phyloP scores from a whole-genome alignment of 371 early-diverging fungal genomes.

The Zopfochytrium polystomum region DNA sequence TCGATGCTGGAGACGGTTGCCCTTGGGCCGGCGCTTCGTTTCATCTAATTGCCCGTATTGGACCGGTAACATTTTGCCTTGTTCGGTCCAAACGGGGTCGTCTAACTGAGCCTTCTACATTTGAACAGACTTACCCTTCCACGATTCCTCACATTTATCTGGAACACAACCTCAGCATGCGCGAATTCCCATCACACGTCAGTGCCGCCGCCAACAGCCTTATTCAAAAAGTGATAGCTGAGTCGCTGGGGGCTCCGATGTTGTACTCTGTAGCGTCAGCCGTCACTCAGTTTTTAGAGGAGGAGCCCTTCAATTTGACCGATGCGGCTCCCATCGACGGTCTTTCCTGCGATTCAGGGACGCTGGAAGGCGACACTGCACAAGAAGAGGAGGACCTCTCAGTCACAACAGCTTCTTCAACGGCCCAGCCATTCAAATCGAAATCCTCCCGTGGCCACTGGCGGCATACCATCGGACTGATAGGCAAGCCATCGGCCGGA shows the following conservation, averaged over 20 bases:
- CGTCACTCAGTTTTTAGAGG: constrained; percentile 17
- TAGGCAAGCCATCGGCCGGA: constrained; percentile 71
- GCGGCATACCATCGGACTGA: constrained; percentile 36
- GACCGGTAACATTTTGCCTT: too few species aligned
- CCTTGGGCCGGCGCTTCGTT: neutral
- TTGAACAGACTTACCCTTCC: constrained; percentile 18
- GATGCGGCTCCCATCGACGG: neutral
- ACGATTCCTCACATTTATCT: constrained; percentile 6
- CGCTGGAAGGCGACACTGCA: neutral
- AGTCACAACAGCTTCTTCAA: neutral
- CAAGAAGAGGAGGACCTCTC: neutral
- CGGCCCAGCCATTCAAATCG: constrained; percentile 8
- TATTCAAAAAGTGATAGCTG: neutral
- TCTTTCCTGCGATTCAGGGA: neutral
- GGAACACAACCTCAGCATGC: constrained; percentile 18
- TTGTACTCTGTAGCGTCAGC: constrained; percentile 20
- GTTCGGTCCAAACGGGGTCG: too few species aligned
- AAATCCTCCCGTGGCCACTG: constrained; percentile 26
- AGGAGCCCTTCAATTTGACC: constrained; percentile 1
- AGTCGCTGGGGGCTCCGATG: constrained; percentile 11
- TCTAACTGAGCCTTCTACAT: too few species aligned
- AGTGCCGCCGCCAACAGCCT: constrained; percentile 1
- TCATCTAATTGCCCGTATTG: constrained; percentile 6
- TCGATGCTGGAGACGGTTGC: constrained; percentile 1
- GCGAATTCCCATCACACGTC: constrained; percentile 15